Evolutionary conservation across 2,329 filamentous ascomycete species (phyloP), one percentile per base, ranked within the genome.

Genomic region (Hypoxylon sp.): DNA sequence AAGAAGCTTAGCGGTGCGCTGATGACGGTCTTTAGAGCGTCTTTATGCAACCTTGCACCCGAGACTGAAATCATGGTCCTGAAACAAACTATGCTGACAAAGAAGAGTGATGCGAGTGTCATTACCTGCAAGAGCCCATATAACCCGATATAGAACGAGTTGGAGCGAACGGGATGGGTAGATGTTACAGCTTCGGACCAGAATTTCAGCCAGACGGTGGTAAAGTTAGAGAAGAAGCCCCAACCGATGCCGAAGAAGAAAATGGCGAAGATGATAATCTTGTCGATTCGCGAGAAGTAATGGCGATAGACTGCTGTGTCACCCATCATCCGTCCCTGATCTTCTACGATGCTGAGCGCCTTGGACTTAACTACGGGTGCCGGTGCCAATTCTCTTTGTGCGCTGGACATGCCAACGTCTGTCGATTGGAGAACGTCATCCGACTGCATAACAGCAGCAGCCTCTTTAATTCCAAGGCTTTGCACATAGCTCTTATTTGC

Each of bases 1-100:
- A 79, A 79, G 67, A 80, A 81, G 5, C 74, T 75, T 68, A 80
- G 53, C 29, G 79, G 78, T 0, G 79, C 77, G 15, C 63, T 64
- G 35, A 72, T 85, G 86, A 74, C 84, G 80, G 71, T 72, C 3
- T 24, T 52, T 15, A 75, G 61, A 2, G 71, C 71, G 17, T 69
- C 66, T 11, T 64, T 67, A 51, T 75, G 73, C 2, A 73, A 58
- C n/a, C 44, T 68, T 3, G 68, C 58, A 6, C 72, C 73, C 2
- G 70, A 66, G 2, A 56, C 17, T 15, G 27, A 52, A 37, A 57
- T 68, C 54, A 73, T 57, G 10, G 63, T 59, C 10, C 58, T 44
- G 35, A 66, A 60, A 31, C 65, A 64, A 13, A 68, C 29, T 4
- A 65, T 5, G 13, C 72, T 50, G 11, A 44, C 67, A 19, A 73